These are phyloP conservation scores for Phytophthora lateralis DNA, from an alignment of 352 stramenopile genomes.

Conservation along the genomic window DNA sequence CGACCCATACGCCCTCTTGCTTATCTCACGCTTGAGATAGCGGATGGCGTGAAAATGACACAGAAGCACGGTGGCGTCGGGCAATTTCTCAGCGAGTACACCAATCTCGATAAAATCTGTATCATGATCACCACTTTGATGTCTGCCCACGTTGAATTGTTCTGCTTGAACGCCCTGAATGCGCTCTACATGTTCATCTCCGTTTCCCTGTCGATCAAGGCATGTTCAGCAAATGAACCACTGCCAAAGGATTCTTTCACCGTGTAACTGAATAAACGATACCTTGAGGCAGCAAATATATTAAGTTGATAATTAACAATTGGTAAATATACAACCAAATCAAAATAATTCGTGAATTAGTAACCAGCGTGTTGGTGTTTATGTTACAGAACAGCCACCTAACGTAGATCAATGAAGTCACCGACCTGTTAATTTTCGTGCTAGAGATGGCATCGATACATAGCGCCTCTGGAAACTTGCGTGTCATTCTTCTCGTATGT, in stretches of 20 bases:
- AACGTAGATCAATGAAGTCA: neutral
- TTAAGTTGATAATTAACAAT: no score
- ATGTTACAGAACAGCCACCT: neutral
- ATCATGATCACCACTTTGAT: conserved; percentile 15
- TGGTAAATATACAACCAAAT: no score
- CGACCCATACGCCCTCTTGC: conserved; percentile 3
- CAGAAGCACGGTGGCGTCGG: conserved; percentile 2
- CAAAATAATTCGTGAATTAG: no score
- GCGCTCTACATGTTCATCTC: neutral
- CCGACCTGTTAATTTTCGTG: conserved; percentile 18
- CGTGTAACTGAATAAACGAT: conserved; percentile 1
- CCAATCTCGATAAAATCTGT: conserved; percentile 12
- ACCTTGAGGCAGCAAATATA: neutral
- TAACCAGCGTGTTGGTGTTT: no score
- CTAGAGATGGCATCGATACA: conserved; percentile 16
- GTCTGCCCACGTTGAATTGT: neutral
- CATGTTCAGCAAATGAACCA: neutral
- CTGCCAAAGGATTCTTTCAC: neutral
- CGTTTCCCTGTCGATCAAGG: neutral
- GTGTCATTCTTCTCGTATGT: conserved; percentile 13
- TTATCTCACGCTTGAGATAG: conserved; percentile 14
- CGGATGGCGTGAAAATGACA: conserved; percentile 24
- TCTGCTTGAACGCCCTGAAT: neutral
- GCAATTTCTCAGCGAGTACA: conserved; percentile 1
- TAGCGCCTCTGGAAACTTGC: neutral